These are phyloP conservation scores for Monilinia aucupariae DNA, from an alignment of 2,329 filamentous ascomycete genomes.

Conservation along the genomic window DNA sequence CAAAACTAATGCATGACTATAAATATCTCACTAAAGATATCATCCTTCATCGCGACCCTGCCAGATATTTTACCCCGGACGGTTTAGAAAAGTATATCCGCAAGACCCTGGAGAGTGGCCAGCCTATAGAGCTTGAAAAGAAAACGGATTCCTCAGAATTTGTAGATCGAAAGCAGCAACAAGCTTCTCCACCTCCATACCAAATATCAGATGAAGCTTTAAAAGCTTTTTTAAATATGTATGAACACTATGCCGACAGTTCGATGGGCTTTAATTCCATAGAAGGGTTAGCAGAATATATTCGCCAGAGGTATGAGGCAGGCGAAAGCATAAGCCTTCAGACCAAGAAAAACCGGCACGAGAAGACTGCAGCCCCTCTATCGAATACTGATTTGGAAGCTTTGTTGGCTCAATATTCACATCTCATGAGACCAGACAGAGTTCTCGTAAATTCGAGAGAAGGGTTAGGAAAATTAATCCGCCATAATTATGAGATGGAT, in stretches of 20 bases:
- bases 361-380: not conserved
- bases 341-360: not conserved
- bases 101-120: not conserved
- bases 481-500: too few relatives aligned
- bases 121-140: not conserved
- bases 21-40: not conserved
- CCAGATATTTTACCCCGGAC: not conserved
- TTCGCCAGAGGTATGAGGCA: not conserved
- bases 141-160: not conserved
- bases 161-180: not conserved
- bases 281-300: not conserved
- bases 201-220: not conserved
- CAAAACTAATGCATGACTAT: not conserved
- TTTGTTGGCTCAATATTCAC: not conserved
- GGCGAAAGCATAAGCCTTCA: not conserved
- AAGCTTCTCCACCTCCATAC: not conserved
- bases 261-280: not conserved
- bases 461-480: not conserved
- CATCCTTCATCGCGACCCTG: not conserved
- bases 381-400: not conserved
- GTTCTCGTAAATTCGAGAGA: not conserved
- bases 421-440: not conserved
- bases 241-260: not conserved
- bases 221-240: not conserved
- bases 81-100: not conserved